Conservation (phyloP, 257 asterid species). For the Thymus mandschuricus region DNA sequence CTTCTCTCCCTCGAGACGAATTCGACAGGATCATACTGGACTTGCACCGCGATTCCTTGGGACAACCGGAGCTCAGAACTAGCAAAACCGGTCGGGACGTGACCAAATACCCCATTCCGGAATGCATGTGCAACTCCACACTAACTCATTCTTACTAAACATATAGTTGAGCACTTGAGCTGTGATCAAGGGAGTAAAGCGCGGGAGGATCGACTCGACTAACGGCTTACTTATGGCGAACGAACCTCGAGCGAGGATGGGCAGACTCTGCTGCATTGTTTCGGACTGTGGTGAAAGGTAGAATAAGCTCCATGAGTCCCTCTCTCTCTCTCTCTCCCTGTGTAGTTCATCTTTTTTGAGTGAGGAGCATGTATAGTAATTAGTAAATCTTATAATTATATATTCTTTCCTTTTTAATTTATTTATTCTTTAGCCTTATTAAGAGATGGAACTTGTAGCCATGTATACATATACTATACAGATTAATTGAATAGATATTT, state of each 20-base stretch:
- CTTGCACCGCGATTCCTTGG: constrained; percentile 77
- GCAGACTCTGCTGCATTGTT: not conserved
- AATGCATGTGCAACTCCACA: constrained; percentile 83
- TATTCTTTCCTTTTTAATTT: constrained; percentile 19
- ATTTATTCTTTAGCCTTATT: constrained; percentile 44
- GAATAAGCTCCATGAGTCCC: constrained; percentile 20
- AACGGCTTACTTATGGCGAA: not conserved
- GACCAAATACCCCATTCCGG: constrained; percentile 88
- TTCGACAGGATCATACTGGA: constrained; percentile 60
- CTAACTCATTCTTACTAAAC: constrained; percentile 17
- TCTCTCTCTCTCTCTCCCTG: not conserved
- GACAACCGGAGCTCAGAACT: constrained; percentile 82
- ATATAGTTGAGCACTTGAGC: not conserved
- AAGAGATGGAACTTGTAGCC: not conserved
- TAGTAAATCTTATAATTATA: not conserved
- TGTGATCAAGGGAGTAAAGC: not conserved
- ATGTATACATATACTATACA: constrained; percentile 29
- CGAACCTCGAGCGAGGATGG: not conserved
- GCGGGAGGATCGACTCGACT: not conserved
- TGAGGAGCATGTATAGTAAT: constrained; percentile 25
- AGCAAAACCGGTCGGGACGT: constrained; percentile 78
- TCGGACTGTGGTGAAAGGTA: not conserved
- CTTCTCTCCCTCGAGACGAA: constrained; percentile 63
- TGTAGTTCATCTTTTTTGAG: constrained; percentile 10
- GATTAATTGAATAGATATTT: constrained; percentile 15